phyloP scores from a whole-genome alignment of 176 grass and related monocot genomes.

The Raddia guianensis region DNA sequence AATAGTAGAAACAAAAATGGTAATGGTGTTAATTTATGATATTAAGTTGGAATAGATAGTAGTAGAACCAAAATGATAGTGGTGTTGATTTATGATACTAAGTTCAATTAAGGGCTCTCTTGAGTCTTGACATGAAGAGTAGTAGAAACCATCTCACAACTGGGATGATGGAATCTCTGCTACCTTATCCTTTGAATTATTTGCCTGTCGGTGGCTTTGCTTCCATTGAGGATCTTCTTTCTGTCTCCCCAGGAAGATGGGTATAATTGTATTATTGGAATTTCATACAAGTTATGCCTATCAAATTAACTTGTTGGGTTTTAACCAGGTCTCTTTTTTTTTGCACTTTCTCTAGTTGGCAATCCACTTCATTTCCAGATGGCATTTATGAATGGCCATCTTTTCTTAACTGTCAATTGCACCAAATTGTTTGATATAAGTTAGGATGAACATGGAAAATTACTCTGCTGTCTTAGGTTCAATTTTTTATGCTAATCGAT shows the following conservation, averaged over 20 bases:
- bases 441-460: conserved; percentile 12
- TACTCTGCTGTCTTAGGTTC: background rate
- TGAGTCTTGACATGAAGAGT: background rate
- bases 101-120: background rate
- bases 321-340: background rate
- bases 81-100: background rate
- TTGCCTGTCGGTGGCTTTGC: background rate
- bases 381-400: background rate
- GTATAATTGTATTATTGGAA: background rate
- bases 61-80: background rate
- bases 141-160: background rate
- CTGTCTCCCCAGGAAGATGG: background rate
- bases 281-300: background rate
- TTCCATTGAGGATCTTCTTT: background rate
- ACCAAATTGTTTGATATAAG: conserved; percentile 4
- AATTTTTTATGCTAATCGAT: background rate
- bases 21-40: background rate
- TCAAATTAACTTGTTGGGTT: background rate
- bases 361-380: background rate
- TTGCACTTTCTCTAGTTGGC: background rate
- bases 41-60: too few relatives aligned
- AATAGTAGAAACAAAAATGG: background rate
- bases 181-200: background rate
- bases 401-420: background rate
- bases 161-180: background rate